These are phyloP conservation scores for Rhododendron ovatum DNA, from an alignment of 148 eudicot genomes.

Conservation along the genomic window DNA sequence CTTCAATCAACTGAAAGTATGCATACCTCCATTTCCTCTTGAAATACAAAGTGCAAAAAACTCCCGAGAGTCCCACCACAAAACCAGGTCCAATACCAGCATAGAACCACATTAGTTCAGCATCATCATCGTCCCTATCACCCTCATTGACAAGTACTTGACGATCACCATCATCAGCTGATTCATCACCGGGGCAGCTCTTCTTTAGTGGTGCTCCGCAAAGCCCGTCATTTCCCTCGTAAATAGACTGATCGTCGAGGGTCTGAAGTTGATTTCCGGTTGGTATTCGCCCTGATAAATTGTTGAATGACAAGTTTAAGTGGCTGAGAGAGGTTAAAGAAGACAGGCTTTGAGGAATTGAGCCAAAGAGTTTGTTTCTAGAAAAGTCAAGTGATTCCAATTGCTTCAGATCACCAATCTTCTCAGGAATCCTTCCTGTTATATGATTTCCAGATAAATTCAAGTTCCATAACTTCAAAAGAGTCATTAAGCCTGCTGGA, in stretches of 20 bases:
- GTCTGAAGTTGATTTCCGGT: slow-evolving; percentile 17
- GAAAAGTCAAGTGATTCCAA: slow-evolving; percentile 17
- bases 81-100: background rate
- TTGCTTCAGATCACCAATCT: background rate
- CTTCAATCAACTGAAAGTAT: background rate
- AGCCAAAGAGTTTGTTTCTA: slow-evolving; percentile 16
- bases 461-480: background rate
- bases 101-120: background rate
- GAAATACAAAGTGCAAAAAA: background rate
- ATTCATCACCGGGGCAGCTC: background rate
- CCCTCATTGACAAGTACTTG: background rate
- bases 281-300: slow-evolving; percentile 17
- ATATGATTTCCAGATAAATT: slow-evolving; percentile 10
- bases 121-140: background rate
- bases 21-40: background rate
- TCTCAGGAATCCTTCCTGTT: background rate
- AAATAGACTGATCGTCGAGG: background rate
- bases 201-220: slow-evolving; percentile 16
- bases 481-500: slow-evolving; percentile 12
- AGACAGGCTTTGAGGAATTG: slow-evolving; percentile 13
- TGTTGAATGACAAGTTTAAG: slow-evolving; percentile 19
- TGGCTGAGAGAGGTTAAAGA: background rate
- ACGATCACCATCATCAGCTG: background rate
- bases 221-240: slow-evolving; percentile 10
- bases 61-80: background rate